Base-by-base conservation (phyloP, 2,329 filamentous ascomycete genomes). In the Hansfordia pulvinata region DNA sequence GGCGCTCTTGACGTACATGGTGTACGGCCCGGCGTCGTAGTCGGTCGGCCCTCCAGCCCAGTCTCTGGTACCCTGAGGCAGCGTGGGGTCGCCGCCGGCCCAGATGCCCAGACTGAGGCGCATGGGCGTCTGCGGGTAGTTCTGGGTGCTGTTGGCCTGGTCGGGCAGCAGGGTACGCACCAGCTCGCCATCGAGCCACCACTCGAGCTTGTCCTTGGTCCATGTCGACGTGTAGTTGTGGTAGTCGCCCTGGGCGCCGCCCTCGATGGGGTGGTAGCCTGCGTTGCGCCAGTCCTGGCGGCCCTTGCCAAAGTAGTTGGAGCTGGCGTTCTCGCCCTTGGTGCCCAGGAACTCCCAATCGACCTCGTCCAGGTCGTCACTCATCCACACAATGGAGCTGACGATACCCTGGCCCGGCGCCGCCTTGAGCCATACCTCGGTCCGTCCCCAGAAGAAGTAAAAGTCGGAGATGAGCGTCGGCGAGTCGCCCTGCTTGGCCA, bases 401-500 rank as follows among this genome's bases (percentile, higher is more conserved):
- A 93, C 70, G 35, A 93, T 76, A 27, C 85, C 85, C 6, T 56
- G 58, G 11, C 85, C 85, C 2, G 61, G 56, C 1, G 85, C 75
- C 4, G 80, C 79, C 56, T 83, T 82, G 60, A 92, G 69, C 38
- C 70, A 63, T 31, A 88, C 65, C 52, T 90, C 82, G 30, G 83
- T 74, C 33, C 75, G 71, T 28, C 84, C 84, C 38, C 79, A 88
- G 60, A 92, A 85, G 52, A 93, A 79, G 57, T 84, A 90, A 49
- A 85, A 88, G 40, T 74, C 72, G 24, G 79, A 75, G 36, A 75
- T 68, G 34, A 93, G 68, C 1, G 83, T 92, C 1, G 84, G 81
- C 1, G 83, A 79, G 41, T 92, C 72, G 35, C 76, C 71, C 36
- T 72, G 64, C 46, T 76, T 64, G 30, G 51, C 56, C 53, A 93